These are phyloP conservation scores for Calocera cornea DNA, from an alignment of 768 basidiomycete species.

Conservation along the genomic window DNA sequence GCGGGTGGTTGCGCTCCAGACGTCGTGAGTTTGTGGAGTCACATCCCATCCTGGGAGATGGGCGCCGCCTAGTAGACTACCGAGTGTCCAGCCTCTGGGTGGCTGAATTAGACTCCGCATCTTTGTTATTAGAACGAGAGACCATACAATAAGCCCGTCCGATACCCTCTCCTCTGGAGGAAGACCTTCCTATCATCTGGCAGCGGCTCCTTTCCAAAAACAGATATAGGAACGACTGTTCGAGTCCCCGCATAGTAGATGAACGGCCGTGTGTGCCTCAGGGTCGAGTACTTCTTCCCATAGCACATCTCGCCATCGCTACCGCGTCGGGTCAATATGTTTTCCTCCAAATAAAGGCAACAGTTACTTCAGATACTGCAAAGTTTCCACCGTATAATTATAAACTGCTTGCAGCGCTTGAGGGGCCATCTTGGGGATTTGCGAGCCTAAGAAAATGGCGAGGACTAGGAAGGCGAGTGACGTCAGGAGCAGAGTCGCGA, in stretches of 20 bases:
- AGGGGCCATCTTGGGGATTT: neutral
- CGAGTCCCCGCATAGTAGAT: constrained; percentile 11
- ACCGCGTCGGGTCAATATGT: neutral
- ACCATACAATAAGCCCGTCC: constrained; percentile 12
- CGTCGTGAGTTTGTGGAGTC: constrained; percentile 3
- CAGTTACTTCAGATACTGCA: neutral
- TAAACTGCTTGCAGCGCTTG: neutral
- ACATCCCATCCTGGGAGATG: constrained; percentile 14
- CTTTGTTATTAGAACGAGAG: neutral
- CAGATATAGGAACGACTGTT: constrained; percentile 10
- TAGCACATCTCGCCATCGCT: constrained; percentile 10
- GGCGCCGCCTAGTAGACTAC: constrained; percentile 11
- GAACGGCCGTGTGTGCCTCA: constrained; percentile 13
- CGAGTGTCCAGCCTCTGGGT: constrained; percentile 12
- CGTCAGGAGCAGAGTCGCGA: neutral
- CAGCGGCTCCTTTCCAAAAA: constrained; percentile 10
- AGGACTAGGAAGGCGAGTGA: neutral
- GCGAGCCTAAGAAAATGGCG: neutral
- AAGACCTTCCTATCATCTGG: constrained; percentile 12
- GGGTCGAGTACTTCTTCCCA: constrained; percentile 7
- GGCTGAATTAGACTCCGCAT: neutral
- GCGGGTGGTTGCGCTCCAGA: constrained; percentile 4
- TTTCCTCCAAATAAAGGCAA: neutral
- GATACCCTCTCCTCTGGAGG: constrained; percentile 13
- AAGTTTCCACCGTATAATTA: neutral